Evolutionary conservation across 192 early-diverging fungal genomes (phyloP).

Genomic region (Coemansia asiatica): DNA sequence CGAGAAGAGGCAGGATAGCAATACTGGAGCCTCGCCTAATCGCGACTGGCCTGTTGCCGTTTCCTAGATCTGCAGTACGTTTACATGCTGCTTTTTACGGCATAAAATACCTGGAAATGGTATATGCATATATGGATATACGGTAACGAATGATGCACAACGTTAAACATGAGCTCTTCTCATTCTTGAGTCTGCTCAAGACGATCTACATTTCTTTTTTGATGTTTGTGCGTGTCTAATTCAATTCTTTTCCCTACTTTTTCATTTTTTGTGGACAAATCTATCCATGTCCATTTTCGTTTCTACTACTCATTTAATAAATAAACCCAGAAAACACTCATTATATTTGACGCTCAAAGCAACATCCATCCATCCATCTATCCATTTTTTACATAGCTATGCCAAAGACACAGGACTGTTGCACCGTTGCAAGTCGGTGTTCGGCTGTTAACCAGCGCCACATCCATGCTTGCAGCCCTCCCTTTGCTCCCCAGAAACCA

Average conservation of each 20-base stretch:
- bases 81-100: no score
- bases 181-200: not conserved
- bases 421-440: not conserved
- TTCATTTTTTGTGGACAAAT: not conserved
- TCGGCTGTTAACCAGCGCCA: not conserved
- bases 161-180: not conserved
- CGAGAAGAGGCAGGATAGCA: slow-evolving; percentile 6
- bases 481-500: not conserved
- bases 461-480: not conserved
- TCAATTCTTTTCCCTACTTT: no score
- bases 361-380: no score
- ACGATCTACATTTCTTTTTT: not conserved
- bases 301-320: not conserved
- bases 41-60: slow-evolving; percentile 52
- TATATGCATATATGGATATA: no score
- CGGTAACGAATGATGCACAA: no score
- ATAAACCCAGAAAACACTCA: not conserved
- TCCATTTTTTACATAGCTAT: no score
- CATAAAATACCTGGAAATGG: no score
- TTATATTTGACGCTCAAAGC: not conserved
- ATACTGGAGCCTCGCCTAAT: slow-evolving; percentile 20
- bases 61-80: slow-evolving; percentile 16
- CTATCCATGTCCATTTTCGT: not conserved
- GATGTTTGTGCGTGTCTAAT: not conserved
- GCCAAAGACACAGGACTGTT: no score